Conservation (phyloP, 2,329 filamentous ascomycete species). For the Sporothrix inflata region DNA sequence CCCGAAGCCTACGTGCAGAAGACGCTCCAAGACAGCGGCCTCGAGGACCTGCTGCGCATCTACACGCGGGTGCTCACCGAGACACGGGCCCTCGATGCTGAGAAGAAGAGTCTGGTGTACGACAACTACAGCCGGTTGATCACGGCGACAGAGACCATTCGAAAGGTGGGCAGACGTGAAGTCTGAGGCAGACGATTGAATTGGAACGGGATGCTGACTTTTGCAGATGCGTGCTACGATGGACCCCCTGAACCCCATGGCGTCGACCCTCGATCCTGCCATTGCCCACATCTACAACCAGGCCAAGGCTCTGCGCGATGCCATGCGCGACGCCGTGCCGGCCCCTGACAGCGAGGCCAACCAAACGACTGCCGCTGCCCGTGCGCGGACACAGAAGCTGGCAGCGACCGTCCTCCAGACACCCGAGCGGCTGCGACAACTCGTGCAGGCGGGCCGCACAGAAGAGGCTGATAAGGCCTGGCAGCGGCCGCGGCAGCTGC, state of each 20-base stretch:
- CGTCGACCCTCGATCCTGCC: constrained; percentile 71
- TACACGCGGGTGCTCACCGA: constrained; percentile 77
- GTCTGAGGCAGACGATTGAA: no score
- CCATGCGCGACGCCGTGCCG: constrained; percentile 53
- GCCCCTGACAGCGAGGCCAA: constrained; percentile 48
- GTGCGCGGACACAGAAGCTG: constrained; percentile 53
- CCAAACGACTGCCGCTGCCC: constrained; percentile 42
- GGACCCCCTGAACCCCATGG: constrained; percentile 76
- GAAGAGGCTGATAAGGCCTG: constrained; percentile 64
- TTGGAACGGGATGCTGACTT: constrained; percentile 13
- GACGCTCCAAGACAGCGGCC: constrained; percentile 62
- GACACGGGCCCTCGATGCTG: constrained; percentile 86
- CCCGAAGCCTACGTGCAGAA: constrained; percentile 68
- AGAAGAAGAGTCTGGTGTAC: constrained; percentile 96
- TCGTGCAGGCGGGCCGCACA: constrained; percentile 62
- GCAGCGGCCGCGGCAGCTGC: constrained; percentile 56
- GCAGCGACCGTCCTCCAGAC: constrained; percentile 66
- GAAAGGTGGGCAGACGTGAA: constrained; percentile 69
- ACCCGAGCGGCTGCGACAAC: constrained; percentile 59
- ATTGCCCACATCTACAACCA: constrained; percentile 74
- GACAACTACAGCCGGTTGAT: constrained; percentile 99
- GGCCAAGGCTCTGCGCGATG: constrained; percentile 58
- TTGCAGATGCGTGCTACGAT: constrained; percentile 74
- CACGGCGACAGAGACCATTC: constrained; percentile 93
- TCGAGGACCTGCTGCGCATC: constrained; percentile 70